A percentile compares a stretch with the other conserved stretches of the same genome.
Conservation (phyloP, 2,329 filamentous ascomycete species). For the Colletotrichum tropicale region DNA sequence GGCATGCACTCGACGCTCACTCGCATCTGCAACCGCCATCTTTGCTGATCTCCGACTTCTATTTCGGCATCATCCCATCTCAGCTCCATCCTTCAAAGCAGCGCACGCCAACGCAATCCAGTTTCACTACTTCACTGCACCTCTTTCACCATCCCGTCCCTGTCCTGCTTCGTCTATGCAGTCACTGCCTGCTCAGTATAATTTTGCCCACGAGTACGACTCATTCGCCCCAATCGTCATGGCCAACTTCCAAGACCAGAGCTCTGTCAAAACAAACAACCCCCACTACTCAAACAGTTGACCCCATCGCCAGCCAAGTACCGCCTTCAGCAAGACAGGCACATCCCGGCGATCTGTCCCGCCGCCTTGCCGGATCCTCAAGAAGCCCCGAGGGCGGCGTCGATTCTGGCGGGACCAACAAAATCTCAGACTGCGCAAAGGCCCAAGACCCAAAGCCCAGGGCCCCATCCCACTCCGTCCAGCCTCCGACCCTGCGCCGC, state of each 20-base stretch:
- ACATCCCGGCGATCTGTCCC: conserved; percentile 1
- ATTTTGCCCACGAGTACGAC: neutral
- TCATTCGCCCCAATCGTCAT: conserved; percentile 1
- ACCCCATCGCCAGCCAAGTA: neutral
- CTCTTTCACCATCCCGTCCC: neutral
- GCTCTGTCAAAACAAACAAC: conserved; percentile 5
- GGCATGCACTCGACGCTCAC: neutral
- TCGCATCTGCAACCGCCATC: neutral
- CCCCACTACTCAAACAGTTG: neutral
- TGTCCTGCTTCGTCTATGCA: neutral
- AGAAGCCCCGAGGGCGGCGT: conserved; percentile 7
- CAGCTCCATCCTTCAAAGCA: neutral
- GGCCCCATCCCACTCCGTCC: neutral
- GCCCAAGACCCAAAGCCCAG: neutral
- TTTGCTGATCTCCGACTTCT: neutral
- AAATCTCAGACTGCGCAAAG: neutral
- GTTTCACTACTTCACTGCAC: neutral
- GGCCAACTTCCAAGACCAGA: neutral
- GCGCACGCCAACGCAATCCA: neutral
- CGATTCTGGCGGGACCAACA: neutral
- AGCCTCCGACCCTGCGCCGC: neutral
- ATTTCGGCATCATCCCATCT: neutral
- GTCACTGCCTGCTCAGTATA: neutral
- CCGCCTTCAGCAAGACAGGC: neutral
- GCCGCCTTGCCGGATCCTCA: neutral